Base-by-base conservation (phyloP, 1,284 basidiomycete genomes). In the Phylloboletellus chloephorus region DNA sequence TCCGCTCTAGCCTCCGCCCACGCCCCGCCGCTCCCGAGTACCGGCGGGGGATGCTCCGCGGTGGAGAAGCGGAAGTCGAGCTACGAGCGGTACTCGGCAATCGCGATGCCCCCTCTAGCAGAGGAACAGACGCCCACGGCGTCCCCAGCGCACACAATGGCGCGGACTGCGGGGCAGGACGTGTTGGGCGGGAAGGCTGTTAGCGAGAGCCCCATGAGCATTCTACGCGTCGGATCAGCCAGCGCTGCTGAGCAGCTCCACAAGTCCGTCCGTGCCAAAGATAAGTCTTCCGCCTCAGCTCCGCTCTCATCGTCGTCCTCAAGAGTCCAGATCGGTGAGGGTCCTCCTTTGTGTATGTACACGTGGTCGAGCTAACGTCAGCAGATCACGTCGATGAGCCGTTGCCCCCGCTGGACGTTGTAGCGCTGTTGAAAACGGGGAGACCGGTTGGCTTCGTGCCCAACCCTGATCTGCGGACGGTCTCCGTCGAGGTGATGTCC, bases 401-500 rank as follows among this genome's bases (percentile, higher is more conserved):
- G 20, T 52, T 81, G 15, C 78, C 80, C 2, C 37, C 51, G 12
- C 58, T 82, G 36, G 68, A 82, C 43, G 56, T 83, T 19, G 62
- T 67, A 10, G 52, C 65, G 9, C 53, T 84, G 15, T 51, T 79
- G 22, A 58, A 58, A 16, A 50, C 57, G 7, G 52, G 50, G 17
- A 25, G 46, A 35, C 17, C 53, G 44, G 15, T 50, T 0, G 31
- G 39, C 7, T 61, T 59, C 50, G 53, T 47, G 21, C 60, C 67
- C 11, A 54, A 67, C 40, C 47, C 64, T 1, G 73, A 75, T 36
- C 39, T 63, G n/a, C 67, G 66, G 41, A 79, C 73, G 0, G 73
- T 89, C 31, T 86, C 84, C 12, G 75, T 86, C 4, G 85, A 88
- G 24, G 72, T 85, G 1, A 65, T 88, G 57, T 61, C 66, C 8